phyloP scores from a whole-genome alignment of 345 rosid species.

The Salix brachista region DNA sequence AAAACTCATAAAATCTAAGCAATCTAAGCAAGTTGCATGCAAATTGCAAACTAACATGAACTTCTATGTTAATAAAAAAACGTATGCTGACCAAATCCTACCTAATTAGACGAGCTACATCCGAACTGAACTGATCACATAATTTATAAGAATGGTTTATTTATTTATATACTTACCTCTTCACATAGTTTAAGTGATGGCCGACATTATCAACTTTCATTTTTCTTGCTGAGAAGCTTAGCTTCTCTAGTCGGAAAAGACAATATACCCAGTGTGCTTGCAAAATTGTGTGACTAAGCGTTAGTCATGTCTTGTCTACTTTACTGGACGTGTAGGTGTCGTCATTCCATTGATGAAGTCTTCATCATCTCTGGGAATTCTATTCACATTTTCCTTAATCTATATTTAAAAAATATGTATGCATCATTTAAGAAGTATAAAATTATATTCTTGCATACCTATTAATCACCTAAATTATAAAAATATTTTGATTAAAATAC shows the following conservation, averaged over 20 bases:
- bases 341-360: neutral
- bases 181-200: slow-evolving; percentile 21
- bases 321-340: slow-evolving; percentile 11
- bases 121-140: no score
- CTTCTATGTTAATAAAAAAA: no score
- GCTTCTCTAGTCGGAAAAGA: slow-evolving; percentile 14
- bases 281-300: slow-evolving; percentile 1
- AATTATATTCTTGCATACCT: no score
- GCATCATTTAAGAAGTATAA: neutral
- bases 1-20: no score
- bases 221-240: slow-evolving; percentile 10
- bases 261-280: slow-evolving; percentile 7
- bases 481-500: no score
- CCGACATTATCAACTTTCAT: slow-evolving; percentile 28
- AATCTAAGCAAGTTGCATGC: no score
- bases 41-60: no score
- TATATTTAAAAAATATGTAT: neutral
- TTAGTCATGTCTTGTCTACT: slow-evolving; percentile 38
- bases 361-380: no score
- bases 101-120: no score
- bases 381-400: neutral
- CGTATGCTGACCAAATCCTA: no score
- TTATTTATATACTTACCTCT: neutral
- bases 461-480: no score
- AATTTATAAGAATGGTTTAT: no score